Base-by-base conservation (phyloP, 192 early-diverging fungal species). In the Phlyctochytrium bullatum region DNA sequence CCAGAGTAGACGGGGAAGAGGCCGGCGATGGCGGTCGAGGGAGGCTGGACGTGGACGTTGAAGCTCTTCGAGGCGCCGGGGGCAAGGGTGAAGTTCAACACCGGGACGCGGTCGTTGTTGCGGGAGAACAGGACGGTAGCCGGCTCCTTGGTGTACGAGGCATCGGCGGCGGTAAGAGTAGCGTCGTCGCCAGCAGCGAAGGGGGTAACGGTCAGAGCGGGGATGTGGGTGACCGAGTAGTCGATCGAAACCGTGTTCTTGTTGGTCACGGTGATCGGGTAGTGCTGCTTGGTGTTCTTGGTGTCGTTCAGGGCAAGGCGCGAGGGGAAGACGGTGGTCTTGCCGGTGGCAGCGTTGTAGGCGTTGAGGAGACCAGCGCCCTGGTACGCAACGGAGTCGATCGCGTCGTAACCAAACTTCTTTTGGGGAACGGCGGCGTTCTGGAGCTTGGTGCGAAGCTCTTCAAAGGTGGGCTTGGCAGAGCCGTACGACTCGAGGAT, bases 321-420 rank as follows among this genome's bases (percentile, higher is more conserved):
- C 10, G 71, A 69, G 1, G 92, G 91, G 4, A 65, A 71, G 34
- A 90, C 67, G 0, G 65, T 47, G 1, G 76, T 72, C 4, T 77
- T 78, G 4, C 86, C 67, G 10, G 34, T 72, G 51, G 93, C 36
- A 2, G 92, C 84, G 34, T 82, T 64, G 47, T 74, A 78, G 52
- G 91, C 64, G 73, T 93, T 83, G 34, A 96, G 74, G 34, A 94
- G 76, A 24, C 94, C 94, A 34, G 75, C 78, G 3, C 90, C 90
- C 68, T 88, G 87, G 59, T 74, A 78, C 67, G 83, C 76, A 16
- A 89, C 84, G n/a, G 88, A 81, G 12, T 86, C 85, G 20, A 77
- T 68, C 31, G 65, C 60, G 29, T 73, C 47, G 34, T 12, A 10
- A 34, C 60, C 32, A 33, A 34, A 52, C 20, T 40, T 23, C 24